phyloP scores from a whole-genome alignment of 257 asterid species.

The Solanum chmielewskii region DNA sequence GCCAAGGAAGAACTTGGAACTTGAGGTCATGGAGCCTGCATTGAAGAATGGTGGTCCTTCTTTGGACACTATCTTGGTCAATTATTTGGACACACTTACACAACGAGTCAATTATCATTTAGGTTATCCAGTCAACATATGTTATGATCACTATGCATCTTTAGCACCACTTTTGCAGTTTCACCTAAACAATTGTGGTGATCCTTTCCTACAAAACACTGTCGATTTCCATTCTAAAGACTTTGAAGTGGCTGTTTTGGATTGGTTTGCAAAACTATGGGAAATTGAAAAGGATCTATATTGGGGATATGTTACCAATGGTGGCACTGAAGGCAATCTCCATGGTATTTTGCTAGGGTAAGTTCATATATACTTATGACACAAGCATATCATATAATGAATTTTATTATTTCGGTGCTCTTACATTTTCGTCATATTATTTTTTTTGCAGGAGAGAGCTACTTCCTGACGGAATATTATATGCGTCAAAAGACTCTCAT shows the following conservation, averaged over 20 bases:
- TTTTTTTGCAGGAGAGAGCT: conserved; percentile 9
- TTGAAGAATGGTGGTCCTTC: background rate
- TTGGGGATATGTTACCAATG: conserved; percentile 11
- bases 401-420: background rate
- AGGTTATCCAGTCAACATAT: background rate
- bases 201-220: background rate
- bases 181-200: conserved; percentile 3
- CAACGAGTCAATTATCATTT: background rate
- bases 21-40: background rate
- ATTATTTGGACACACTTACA: background rate
- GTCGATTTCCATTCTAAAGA: conserved; percentile 6
- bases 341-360: conserved; percentile 15
- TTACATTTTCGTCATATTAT: background rate
- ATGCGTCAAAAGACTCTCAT: conserved; percentile 1
- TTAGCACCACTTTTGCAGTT: background rate
- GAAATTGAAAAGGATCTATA: conserved; percentile 2
- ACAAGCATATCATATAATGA: background rate
- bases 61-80: background rate
- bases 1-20: background rate
- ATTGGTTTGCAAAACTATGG: conserved; percentile 7
- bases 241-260: conserved; percentile 3
- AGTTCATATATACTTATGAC: background rate
- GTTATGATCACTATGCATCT: background rate
- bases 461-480: conserved; percentile 1
- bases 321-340: conserved; percentile 15